phyloP scores from a whole-genome alignment of 2,329 filamentous ascomycete genomes.

The Aciculosporium take region DNA sequence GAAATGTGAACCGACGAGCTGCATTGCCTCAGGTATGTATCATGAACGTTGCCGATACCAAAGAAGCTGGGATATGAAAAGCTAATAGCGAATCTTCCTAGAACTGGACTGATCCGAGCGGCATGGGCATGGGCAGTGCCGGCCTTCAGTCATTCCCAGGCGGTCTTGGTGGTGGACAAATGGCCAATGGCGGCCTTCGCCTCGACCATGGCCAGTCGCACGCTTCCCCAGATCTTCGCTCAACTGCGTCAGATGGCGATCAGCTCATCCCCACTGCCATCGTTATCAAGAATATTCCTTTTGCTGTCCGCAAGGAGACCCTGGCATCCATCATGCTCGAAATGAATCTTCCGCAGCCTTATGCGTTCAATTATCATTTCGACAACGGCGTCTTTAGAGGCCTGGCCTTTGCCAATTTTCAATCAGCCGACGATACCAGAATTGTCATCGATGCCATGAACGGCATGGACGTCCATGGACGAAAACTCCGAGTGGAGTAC shows the following conservation, averaged over 20 bases:
- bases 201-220: conserved; percentile 27
- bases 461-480: conserved; percentile 84
- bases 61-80: neutral
- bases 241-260: conserved; percentile 44
- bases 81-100: conserved; percentile 12
- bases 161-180: conserved; percentile 21
- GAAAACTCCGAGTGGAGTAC: conserved; percentile 92
- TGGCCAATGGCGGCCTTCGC: conserved; percentile 29
- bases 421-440: conserved; percentile 83
- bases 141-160: conserved; percentile 21
- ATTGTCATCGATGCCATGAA: conserved; percentile 90
- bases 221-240: conserved; percentile 27
- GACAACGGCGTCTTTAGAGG: conserved; percentile 95
- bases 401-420: conserved; percentile 95
- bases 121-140: conserved; percentile 27
- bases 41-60: neutral
- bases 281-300: conserved; percentile 98
- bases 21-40: conserved; percentile 60
- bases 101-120: conserved; percentile 37
- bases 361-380: conserved; percentile 99
- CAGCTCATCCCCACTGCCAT: conserved; percentile 97
- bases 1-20: conserved; percentile 38
- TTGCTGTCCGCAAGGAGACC: conserved; percentile 94
- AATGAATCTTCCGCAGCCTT: conserved; percentile 82
- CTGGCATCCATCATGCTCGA: conserved; percentile 88